Conservation (phyloP, 2,329 filamentous ascomycete species). For the Neocatenulostroma microsporum region DNA sequence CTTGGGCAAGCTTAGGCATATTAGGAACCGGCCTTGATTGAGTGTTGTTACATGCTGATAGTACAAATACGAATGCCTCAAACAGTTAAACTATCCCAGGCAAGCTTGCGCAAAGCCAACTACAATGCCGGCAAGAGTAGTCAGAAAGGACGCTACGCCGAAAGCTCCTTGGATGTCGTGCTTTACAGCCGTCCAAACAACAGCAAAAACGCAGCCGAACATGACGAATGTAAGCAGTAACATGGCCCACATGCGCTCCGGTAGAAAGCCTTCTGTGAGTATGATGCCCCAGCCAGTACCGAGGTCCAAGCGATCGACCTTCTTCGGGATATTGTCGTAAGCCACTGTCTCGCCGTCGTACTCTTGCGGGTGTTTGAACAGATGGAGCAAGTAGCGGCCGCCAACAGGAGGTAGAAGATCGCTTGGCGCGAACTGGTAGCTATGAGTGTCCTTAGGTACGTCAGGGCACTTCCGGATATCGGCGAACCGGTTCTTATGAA, state of each 20-base stretch:
- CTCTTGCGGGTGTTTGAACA: conserved; percentile 34
- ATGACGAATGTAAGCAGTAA: conserved; percentile 25
- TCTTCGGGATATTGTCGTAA: conserved; percentile 30
- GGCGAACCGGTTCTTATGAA: conserved; percentile 33
- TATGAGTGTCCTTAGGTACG: conserved; percentile 24
- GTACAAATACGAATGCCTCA: too few relatives aligned
- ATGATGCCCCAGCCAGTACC: conserved; percentile 35
- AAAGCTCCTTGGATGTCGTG: conserved; percentile 35
- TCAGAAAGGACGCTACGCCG: conserved; percentile 32
- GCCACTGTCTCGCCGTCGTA: conserved; percentile 33
- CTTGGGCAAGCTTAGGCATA: too few relatives aligned
- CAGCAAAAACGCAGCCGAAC: conserved; percentile 29
- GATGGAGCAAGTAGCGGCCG: conserved; percentile 31
- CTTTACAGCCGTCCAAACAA: conserved; percentile 27
- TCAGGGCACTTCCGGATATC: conserved; percentile 33
- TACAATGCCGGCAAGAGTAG: conserved; percentile 26
- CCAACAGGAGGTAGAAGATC: conserved; percentile 35
- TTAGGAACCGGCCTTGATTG: too few relatives aligned
- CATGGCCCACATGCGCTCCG: conserved; percentile 29
- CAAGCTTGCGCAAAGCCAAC: conserved; percentile 30
- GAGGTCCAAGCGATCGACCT: conserved; percentile 26
- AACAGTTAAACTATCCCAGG: conserved; percentile 6
- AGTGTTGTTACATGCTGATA: too few relatives aligned
- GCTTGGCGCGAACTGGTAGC: conserved; percentile 31
- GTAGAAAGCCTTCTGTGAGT: conserved; percentile 33